Evolutionary conservation across 1,284 basidiomycete genomes (phyloP).

Genomic region (Thecaphora thlaspeos): DNA sequence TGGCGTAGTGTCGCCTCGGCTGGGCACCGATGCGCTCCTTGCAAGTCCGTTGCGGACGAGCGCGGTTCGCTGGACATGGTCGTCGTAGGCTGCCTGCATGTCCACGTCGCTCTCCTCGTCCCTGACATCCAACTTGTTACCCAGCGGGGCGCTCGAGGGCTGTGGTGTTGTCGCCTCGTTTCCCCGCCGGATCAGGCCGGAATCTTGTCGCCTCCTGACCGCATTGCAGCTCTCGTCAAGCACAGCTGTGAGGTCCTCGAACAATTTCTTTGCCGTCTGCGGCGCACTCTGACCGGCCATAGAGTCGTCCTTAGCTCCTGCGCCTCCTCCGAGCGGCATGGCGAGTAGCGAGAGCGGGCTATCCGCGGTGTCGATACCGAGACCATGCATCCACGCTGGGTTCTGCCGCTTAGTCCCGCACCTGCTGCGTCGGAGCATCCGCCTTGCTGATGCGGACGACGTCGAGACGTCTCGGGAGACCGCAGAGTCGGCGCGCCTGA

Average conservation of each 20-base stretch:
- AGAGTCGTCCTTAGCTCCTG: background rate
- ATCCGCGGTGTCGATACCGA: background rate
- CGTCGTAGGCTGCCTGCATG: no score
- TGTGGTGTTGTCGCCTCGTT: background rate
- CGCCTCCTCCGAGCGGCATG: no score
- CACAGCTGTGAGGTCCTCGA: conserved; percentile 29
- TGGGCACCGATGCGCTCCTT: background rate
- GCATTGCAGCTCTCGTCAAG: conserved; percentile 9
- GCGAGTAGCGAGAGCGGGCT: background rate
- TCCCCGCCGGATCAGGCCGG: no score
- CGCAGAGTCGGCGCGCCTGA: background rate
- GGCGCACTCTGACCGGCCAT: no score
- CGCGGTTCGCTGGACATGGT: no score
- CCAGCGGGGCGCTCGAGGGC: background rate
- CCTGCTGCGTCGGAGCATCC: background rate
- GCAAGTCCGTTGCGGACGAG: background rate
- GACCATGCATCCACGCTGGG: conserved; percentile 17
- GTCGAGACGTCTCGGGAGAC: background rate
- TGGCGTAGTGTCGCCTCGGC: background rate
- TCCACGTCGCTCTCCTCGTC: no score
- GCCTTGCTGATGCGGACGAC: background rate
- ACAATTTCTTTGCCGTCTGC: conserved; percentile 23
- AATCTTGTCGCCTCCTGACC: background rate
- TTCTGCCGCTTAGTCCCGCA: conserved; percentile 6
- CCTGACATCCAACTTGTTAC: no score